Evolutionary conservation across 768 basidiomycete species (phyloP).

Genomic region (Amanita thiersii): DNA sequence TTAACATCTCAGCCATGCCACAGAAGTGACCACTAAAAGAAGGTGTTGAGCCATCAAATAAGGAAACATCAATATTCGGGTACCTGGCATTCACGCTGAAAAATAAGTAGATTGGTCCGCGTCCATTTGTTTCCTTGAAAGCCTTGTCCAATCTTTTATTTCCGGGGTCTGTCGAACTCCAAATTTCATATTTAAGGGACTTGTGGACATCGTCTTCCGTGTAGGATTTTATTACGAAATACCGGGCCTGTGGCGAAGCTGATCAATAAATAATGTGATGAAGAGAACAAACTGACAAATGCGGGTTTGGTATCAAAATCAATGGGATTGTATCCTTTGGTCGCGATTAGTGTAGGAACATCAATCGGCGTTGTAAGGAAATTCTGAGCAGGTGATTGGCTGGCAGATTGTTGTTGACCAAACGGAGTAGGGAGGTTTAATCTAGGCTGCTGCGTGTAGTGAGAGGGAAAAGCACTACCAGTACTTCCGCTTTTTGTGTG

Average conservation of each 20-base stretch:
- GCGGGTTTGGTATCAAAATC: slow-evolving; percentile 75
- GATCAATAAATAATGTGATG: slow-evolving; percentile 3
- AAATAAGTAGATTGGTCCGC: slow-evolving; percentile 95
- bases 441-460: slow-evolving; percentile 52
- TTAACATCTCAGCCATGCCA: slow-evolving; percentile 98
- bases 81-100: slow-evolving; percentile 94
- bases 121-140: slow-evolving; percentile 87
- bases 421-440: slow-evolving; percentile 30
- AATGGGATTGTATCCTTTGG: slow-evolving; percentile 87
- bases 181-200: slow-evolving; percentile 94
- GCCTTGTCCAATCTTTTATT: slow-evolving; percentile 97
- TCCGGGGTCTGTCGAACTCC: slow-evolving; percentile 95
- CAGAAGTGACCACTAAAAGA: slow-evolving; percentile 84
- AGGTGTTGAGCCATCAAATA: not conserved
- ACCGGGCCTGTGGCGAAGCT: slow-evolving; percentile 56
- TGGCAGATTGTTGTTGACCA: slow-evolving; percentile 19
- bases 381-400: slow-evolving; percentile 34
- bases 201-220: slow-evolving; percentile 99
- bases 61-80: slow-evolving; percentile 5
- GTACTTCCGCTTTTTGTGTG: slow-evolving; percentile 22
- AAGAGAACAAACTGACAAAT: slow-evolving; percentile 44
- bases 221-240: slow-evolving; percentile 98
- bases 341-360: slow-evolving; percentile 74
- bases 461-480: slow-evolving; percentile 63
- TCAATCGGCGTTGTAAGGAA: slow-evolving; percentile 69